Percentiles rank a stretch among this genome's conserved stretches.
These are phyloP conservation scores for Pilatotrama ljubarskyi DNA, from an alignment of 768 basidiomycete genomes.

Conservation along the genomic window DNA sequence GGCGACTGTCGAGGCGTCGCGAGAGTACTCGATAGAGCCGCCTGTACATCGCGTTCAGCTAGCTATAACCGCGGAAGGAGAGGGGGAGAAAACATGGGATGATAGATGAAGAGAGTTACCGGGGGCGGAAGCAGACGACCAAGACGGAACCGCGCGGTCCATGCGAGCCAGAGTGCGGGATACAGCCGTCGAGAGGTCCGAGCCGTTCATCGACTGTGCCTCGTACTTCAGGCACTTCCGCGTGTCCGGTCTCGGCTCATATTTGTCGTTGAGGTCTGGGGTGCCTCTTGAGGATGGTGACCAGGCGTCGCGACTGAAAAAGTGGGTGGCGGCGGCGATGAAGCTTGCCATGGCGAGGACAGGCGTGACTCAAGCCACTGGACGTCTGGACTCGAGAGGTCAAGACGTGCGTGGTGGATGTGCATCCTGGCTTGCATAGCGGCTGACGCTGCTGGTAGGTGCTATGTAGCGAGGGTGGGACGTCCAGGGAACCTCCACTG, in stretches of 20 bases:
- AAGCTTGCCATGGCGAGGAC: background rate
- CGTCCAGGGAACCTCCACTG: too few relatives aligned
- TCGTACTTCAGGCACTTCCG: too few relatives aligned
- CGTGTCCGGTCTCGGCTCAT: too few relatives aligned
- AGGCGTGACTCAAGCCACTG: background rate
- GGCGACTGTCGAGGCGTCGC: too few relatives aligned
- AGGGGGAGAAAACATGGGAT: background rate
- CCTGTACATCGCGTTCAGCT: background rate
- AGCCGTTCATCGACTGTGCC: too few relatives aligned
- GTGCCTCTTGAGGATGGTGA: background rate
- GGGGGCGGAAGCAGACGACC: background rate
- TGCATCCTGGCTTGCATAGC: too few relatives aligned
- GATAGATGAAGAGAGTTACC: background rate
- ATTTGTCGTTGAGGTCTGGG: background rate
- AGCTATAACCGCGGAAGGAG: background rate
- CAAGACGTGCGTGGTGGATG: too few relatives aligned
- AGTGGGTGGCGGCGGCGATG: slow-evolving; percentile 1
- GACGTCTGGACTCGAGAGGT: background rate
- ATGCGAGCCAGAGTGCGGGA: background rate
- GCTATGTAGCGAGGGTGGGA: too few relatives aligned
- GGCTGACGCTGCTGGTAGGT: too few relatives aligned
- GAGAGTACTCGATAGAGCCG: background rate
- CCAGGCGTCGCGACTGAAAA: background rate
- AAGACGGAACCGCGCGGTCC: background rate
- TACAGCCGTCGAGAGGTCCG: background rate